A percentile compares a stretch with the other conserved stretches of the same genome.
Conservation (phyloP, 768 basidiomycete genomes). For the Rhodotorula babjevae region DNA sequence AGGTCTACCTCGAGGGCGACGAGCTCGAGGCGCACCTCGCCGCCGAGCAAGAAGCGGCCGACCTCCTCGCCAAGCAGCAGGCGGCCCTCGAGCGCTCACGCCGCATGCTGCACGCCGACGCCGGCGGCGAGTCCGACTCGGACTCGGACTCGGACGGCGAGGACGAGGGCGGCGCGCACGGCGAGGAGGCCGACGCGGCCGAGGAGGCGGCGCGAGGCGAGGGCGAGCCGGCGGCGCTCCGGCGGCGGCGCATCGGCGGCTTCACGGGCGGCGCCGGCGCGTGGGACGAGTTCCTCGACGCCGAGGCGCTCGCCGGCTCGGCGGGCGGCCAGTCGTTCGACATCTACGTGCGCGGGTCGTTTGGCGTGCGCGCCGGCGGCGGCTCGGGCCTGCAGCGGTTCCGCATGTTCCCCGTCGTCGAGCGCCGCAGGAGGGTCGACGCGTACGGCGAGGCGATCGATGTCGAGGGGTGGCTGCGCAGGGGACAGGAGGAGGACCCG, state of each 20-base stretch:
- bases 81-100: constrained; percentile 76
- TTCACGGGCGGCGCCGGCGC: constrained; percentile 12
- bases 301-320: not conserved
- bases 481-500: constrained; percentile 82
- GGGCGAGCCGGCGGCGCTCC: not conserved
- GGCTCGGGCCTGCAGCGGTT: constrained; percentile 54
- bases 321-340: constrained; percentile 72
- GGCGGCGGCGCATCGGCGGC: constrained; percentile 25
- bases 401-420: constrained; percentile 95
- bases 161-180: constrained; percentile 51
- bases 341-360: constrained; percentile 62
- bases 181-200: constrained; percentile 58
- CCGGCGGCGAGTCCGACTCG: constrained; percentile 50
- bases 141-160: constrained; percentile 46
- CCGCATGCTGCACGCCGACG: constrained; percentile 88
- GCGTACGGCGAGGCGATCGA: constrained; percentile 94
- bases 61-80: constrained; percentile 79
- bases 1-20: constrained; percentile 78
- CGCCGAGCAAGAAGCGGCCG: constrained; percentile 68
- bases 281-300: constrained; percentile 38
- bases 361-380: constrained; percentile 4
- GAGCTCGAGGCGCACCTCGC: constrained; percentile 78
- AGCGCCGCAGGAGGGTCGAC: constrained; percentile 85
- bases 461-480: constrained; percentile 90
- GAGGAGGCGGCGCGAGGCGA: constrained; percentile 45